Percentiles rank a stretch among this genome's conserved stretches.
phyloP scores from a whole-genome alignment of 805 yeast genomes.

The Ogataea chonburiensis region DNA sequence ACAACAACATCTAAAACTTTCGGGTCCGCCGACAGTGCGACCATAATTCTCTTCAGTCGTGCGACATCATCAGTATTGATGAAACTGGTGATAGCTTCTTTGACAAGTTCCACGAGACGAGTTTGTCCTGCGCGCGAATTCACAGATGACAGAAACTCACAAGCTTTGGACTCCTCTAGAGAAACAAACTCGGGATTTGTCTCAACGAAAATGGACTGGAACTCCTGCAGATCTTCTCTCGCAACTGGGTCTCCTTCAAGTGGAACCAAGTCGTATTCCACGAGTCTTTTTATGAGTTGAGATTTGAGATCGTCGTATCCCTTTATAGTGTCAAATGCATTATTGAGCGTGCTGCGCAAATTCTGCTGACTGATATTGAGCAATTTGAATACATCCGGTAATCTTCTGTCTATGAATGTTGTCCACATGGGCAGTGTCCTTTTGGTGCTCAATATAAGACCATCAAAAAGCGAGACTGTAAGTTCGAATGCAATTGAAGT shows the following conservation, averaged over 20 bases:
- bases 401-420: conserved; percentile 26
- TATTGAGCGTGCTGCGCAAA: conserved; percentile 22
- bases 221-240: conserved; percentile 9
- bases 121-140: conserved; percentile 45
- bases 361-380: conserved; percentile 33
- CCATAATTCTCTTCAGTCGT: conserved; percentile 49
- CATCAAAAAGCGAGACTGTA: conserved; percentile 28
- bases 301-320: conserved; percentile 16
- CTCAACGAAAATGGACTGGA: conserved; percentile 30
- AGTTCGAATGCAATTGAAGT: conserved; percentile 32
- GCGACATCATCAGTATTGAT: conserved; percentile 41
- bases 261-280: conserved; percentile 24
- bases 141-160: conserved; percentile 49
- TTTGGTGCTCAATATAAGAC: conserved; percentile 23
- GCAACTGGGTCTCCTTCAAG: conserved; percentile 12
- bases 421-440: conserved; percentile 27
- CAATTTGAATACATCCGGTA: conserved; percentile 27
- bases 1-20: conserved; percentile 43
- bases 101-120: conserved; percentile 37
- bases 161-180: conserved; percentile 52
- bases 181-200: conserved; percentile 49
- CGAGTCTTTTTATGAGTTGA: conserved; percentile 21
- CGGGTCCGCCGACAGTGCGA: conserved; percentile 47
- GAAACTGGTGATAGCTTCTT: conserved; percentile 36
- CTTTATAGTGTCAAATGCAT: conserved; percentile 21